Percentiles rank a stretch among this genome's conserved stretches.
These are phyloP conservation scores for Loxodes magnus DNA, from an alignment of 73 alveolate species.

Conservation along the genomic window DNA sequence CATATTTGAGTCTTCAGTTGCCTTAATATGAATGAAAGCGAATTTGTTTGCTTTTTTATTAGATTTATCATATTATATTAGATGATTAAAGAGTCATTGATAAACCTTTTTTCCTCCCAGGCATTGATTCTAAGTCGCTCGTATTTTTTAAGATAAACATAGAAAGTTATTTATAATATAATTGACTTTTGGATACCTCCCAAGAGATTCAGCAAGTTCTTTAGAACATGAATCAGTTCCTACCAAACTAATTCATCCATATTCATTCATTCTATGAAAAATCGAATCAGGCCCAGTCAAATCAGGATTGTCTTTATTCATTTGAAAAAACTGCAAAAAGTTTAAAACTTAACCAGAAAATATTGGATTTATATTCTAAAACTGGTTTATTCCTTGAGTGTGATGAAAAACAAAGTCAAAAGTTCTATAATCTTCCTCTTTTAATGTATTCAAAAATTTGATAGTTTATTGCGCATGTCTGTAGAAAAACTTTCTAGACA, in stretches of 20 bases:
- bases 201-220: neutral
- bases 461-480: neutral
- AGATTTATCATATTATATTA: neutral
- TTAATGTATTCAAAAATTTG: neutral
- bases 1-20: slow-evolving; percentile 1
- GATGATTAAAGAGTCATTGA: neutral
- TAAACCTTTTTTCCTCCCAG: slow-evolving; percentile 3
- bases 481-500: slow-evolving; percentile 7
- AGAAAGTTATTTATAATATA: neutral
- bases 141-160: slow-evolving; percentile 1
- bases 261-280: too few species aligned
- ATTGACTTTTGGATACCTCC: slow-evolving; percentile 4
- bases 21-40: slow-evolving; percentile 3
- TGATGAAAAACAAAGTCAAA: slow-evolving; percentile 4
- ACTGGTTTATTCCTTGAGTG: neutral
- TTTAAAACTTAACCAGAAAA: neutral
- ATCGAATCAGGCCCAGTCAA: too few species aligned
- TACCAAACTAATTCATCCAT: slow-evolving; percentile 2
- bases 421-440: neutral
- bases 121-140: neutral
- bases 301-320: neutral
- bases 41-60: slow-evolving; percentile 9
- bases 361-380: slow-evolving; percentile 4
- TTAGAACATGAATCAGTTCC: slow-evolving; percentile 7
- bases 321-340: neutral